Conservation (phyloP, 2,329 filamentous ascomycete species). For the Graphilbum sp. region DNA sequence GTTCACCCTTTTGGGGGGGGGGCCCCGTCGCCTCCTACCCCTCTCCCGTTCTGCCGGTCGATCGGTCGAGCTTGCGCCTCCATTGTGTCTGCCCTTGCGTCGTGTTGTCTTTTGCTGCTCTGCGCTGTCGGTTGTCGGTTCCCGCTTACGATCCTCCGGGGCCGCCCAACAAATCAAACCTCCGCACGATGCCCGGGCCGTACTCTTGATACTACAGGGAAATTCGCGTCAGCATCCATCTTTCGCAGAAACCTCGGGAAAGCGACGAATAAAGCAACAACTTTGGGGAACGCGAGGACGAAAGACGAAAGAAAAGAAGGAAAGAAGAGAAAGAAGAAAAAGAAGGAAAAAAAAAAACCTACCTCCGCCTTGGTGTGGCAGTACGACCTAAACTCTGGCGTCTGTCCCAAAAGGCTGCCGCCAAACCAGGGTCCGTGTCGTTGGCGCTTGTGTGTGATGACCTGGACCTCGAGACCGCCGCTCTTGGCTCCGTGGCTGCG, state of each 20-base stretch:
- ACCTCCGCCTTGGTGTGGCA: constrained; percentile 83
- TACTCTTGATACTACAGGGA: constrained; percentile 70
- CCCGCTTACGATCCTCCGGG: constrained; percentile 56
- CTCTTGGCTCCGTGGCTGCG: constrained; percentile 84
- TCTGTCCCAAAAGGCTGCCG: constrained; percentile 89
- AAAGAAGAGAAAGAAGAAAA: neutral
- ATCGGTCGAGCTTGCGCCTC: no score
- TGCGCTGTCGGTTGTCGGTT: neutral
- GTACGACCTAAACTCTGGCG: constrained; percentile 95
- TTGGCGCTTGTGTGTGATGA: constrained; percentile 95
- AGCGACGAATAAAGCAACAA: neutral
- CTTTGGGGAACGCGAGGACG: no score
- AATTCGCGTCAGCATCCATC: neutral
- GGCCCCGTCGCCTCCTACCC: neutral
- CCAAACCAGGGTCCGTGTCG: constrained; percentile 97
- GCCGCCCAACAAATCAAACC: constrained; percentile 85
- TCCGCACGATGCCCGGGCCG: constrained; percentile 84
- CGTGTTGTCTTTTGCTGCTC: no score
- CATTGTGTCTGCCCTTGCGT: no score
- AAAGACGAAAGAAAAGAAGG: neutral
- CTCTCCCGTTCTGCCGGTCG: constrained; percentile 1
- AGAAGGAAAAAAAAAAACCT: constrained; percentile 11
- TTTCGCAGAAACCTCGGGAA: neutral
- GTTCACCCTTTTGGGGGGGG: no score
- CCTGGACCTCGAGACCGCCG: constrained; percentile 88